Conservation (phyloP, 2,329 filamentous ascomycete genomes). For the Trichoderma koningii region DNA sequence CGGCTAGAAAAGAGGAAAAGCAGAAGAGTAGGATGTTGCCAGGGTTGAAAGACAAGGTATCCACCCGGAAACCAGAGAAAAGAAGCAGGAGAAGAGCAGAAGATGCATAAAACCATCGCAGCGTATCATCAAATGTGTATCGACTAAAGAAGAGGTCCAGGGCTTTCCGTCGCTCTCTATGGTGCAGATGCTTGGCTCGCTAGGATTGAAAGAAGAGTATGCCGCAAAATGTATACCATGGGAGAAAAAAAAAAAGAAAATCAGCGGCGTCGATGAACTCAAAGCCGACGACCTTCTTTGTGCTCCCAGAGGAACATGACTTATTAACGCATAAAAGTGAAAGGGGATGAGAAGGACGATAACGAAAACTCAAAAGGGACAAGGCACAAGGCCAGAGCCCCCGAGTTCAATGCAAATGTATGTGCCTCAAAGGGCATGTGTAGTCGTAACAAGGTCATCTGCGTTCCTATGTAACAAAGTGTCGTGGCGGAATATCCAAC, state of each 20-base stretch:
- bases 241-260: neutral
- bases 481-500: constrained; percentile 17
- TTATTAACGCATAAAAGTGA: constrained; percentile 7
- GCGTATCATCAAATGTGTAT: constrained; percentile 25
- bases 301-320: constrained; percentile 14
- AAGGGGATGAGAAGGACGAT: neutral
- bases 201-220: neutral
- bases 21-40: neutral
- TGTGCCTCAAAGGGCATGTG: neutral
- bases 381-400: constrained; percentile 2
- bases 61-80: neutral
- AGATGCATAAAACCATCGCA: constrained; percentile 15
- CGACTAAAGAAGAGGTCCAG: constrained; percentile 12
- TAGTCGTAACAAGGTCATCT: constrained; percentile 18
- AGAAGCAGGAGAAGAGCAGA: neutral
- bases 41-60: neutral
- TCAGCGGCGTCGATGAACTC: neutral
- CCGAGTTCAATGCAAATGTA: constrained; percentile 14
- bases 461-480: constrained; percentile 13
- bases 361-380: neutral
- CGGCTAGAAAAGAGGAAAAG: neutral
- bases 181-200: constrained; percentile 14
- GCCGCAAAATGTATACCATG: neutral
- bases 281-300: neutral
- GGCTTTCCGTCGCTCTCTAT: constrained; percentile 22